phyloP scores from a whole-genome alignment of 352 stramenopile genomes.

The Phytopythium ostracodes region DNA sequence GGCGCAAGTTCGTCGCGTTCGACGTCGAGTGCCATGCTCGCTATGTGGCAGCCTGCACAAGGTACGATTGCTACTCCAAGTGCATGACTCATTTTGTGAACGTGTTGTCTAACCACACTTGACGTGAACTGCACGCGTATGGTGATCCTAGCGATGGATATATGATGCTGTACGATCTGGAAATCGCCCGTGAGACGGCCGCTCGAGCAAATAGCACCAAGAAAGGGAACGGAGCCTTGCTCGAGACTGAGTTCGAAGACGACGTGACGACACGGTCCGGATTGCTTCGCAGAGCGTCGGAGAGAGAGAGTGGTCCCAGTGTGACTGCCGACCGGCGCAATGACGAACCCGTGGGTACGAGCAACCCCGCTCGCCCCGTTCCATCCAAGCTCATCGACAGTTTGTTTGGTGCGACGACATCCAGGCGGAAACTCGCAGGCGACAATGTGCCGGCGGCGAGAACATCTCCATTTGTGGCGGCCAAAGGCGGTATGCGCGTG shows the following conservation, averaged over 20 bases:
- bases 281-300: conserved; percentile 9
- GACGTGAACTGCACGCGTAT: not conserved
- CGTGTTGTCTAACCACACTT: not conserved
- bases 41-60: conserved; percentile 62
- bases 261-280: conserved; percentile 39
- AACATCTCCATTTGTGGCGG: not conserved
- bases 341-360: not conserved
- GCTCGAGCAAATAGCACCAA: conserved; percentile 21
- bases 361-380: conserved; percentile 21
- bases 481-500: not conserved
- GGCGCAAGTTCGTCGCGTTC: conserved; percentile 50
- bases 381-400: conserved; percentile 68
- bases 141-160: conserved; percentile 53
- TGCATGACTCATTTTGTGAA: no score
- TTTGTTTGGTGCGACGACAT: conserved; percentile 51
- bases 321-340: not conserved
- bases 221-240: conserved; percentile 35
- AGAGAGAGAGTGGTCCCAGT: conserved; percentile 7
- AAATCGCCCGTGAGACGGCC: conserved; percentile 67
- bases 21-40: conserved; percentile 66
- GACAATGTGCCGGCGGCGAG: not conserved
- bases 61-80: conserved; percentile 48
- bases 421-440: conserved; percentile 6
- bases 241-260: conserved; percentile 37
- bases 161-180: conserved; percentile 77